Evolutionary conservation across 305 asterid species (phyloP).

Genomic region (Fraxinus xanthoxyloides): DNA sequence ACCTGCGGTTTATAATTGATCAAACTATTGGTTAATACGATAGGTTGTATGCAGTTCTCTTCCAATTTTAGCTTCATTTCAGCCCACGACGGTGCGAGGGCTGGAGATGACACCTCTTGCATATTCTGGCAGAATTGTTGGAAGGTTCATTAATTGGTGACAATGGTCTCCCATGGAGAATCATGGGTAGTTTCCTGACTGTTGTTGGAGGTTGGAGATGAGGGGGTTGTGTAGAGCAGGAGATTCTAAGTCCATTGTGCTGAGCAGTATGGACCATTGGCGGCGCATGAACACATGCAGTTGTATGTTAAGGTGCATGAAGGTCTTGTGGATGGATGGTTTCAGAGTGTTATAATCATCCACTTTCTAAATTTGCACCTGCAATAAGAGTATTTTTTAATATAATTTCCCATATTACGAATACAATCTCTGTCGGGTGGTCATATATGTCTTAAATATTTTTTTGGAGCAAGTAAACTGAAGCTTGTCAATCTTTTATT

Average conservation of each 20-base stretch:
- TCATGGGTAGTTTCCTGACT: not conserved
- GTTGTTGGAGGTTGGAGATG: not conserved
- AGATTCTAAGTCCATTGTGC: not conserved
- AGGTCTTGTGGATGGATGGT: not conserved
- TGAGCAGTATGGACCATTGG: not conserved
- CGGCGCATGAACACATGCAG: not conserved
- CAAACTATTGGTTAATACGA: not conserved
- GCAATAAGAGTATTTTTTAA: not conserved
- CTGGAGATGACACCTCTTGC: not conserved
- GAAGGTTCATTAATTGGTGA: not conserved
- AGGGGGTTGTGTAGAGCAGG: not conserved
- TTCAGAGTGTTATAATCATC: not conserved
- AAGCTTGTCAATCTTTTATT: not conserved
- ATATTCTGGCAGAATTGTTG: not conserved
- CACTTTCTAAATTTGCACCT: not conserved
- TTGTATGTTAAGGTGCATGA: not conserved
- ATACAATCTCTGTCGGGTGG: not conserved
- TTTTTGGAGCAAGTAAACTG: not conserved
- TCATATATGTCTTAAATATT: not conserved
- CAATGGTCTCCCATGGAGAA: not conserved
- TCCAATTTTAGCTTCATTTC: not conserved
- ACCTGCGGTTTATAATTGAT: not conserved
- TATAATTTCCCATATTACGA: not conserved
- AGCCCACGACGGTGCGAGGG: not conserved
- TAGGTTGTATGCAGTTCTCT: not conserved